Percentiles rank a stretch among this genome's conserved stretches.
Conservation (phyloP, 495 filamentous ascomycete genomes). For the Penicillium paradoxum region DNA sequence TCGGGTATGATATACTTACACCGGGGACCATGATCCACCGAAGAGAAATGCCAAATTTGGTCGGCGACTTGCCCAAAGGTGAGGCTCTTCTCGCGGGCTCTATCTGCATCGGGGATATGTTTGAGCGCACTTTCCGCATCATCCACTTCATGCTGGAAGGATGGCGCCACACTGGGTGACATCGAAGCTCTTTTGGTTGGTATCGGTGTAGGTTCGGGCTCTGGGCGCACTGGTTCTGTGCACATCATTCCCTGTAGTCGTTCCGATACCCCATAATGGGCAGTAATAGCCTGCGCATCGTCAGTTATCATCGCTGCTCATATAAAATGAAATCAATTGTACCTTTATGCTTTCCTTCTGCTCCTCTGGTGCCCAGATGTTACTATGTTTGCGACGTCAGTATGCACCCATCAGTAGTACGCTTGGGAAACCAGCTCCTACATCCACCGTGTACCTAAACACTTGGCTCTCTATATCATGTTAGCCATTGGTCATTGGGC, state of each 20-base stretch:
- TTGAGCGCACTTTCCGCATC: conserved; percentile 37
- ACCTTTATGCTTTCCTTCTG: conserved; percentile 53
- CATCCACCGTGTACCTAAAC: conserved; percentile 63
- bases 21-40: conserved; percentile 54
- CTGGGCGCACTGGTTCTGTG: conserved; percentile 42
- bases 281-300: conserved; percentile 29
- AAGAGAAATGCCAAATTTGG: conserved; percentile 63
- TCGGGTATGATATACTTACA: conserved; percentile 31
- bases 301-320: not conserved
- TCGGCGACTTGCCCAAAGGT: conserved; percentile 48
- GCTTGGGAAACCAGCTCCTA: conserved; percentile 27
- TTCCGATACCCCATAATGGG: conserved; percentile 62
- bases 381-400: conserved; percentile 37
- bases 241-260: conserved; percentile 63
- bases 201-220: conserved; percentile 10
- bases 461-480: conserved; percentile 29
- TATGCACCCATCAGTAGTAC: not conserved
- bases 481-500: not conserved
- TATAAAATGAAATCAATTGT: not conserved
- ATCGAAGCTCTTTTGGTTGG: conserved; percentile 13
- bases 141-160: conserved; percentile 14
- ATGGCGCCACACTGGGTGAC: conserved; percentile 4
- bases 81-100: conserved; percentile 23
- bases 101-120: conserved; percentile 19
- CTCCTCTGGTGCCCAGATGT: conserved; percentile 65